Evolutionary conservation across 306 rosid species (phyloP).

Genomic region (Vigna nakashimae): DNA sequence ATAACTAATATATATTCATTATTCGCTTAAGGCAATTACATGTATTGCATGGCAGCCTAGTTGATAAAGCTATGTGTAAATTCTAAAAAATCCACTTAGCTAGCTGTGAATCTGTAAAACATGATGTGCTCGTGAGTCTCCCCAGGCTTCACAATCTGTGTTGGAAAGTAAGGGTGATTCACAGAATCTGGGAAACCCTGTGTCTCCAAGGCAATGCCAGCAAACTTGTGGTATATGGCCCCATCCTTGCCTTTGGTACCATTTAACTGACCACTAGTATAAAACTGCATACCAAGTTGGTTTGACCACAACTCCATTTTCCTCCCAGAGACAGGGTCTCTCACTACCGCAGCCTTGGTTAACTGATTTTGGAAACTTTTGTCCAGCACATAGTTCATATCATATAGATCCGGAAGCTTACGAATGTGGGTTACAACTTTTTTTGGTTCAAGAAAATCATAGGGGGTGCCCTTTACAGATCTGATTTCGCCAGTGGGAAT

Average conservation of each 20-base stretch:
- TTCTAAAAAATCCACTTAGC: background rate
- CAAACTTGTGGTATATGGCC: slow-evolving; percentile 43
- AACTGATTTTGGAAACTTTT: slow-evolving; percentile 28
- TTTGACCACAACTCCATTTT: slow-evolving; percentile 73
- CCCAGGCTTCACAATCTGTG: slow-evolving; percentile 64
- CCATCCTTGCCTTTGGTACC: slow-evolving; percentile 61
- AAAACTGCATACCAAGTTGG: slow-evolving; percentile 67
- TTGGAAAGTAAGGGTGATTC: slow-evolving; percentile 62
- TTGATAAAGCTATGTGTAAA: background rate
- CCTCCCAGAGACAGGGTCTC: slow-evolving; percentile 62
- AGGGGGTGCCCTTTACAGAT: slow-evolving; percentile 56
- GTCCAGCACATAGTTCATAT: slow-evolving; percentile 70
- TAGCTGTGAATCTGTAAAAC: slow-evolving; percentile 66
- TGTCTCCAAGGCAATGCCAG: slow-evolving; percentile 64
- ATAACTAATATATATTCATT: background rate
- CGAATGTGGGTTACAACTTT: slow-evolving; percentile 52
- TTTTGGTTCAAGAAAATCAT: slow-evolving; percentile 60
- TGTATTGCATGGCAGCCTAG: too few relatives aligned
- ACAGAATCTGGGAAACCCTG: slow-evolving; percentile 74
- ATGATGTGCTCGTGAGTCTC: slow-evolving; percentile 60
- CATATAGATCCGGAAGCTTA: slow-evolving; percentile 59
- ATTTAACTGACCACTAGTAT: slow-evolving; percentile 52
- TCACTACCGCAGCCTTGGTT: slow-evolving; percentile 49
- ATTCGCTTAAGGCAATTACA: background rate
- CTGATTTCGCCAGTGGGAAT: slow-evolving; percentile 60